Percentiles rank a stretch among this genome's conserved stretches.
Conservation (phyloP, 768 basidiomycete species). For the Pisolithus marmoratus region DNA sequence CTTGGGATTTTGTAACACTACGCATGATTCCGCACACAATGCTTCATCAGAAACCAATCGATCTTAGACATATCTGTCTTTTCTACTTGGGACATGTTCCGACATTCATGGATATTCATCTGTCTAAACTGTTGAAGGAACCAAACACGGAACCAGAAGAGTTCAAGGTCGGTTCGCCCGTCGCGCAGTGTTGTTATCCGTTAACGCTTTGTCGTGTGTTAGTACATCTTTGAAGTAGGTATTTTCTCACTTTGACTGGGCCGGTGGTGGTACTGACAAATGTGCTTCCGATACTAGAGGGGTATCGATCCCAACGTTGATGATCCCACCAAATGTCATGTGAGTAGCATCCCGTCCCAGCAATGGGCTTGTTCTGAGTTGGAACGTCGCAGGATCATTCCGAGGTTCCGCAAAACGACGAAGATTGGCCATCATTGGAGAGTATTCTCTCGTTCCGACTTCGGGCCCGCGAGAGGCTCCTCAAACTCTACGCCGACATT, state of each 20-base stretch:
- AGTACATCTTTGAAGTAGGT: conserved; percentile 74
- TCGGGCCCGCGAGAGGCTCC: conserved; percentile 71
- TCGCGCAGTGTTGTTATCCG: background rate
- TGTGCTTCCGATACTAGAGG: conserved; percentile 43
- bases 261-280: background rate
- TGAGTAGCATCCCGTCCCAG: conserved; percentile 30
- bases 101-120: conserved; percentile 85
- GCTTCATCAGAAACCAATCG: conserved; percentile 87
- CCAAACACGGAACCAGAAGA: conserved; percentile 78
- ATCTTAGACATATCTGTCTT: conserved; percentile 92
- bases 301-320: conserved; percentile 96
- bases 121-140: conserved; percentile 69
- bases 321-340: conserved; percentile 82
- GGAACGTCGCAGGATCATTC: conserved; percentile 66
- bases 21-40: conserved; percentile 84
- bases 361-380: background rate
- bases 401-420: conserved; percentile 69
- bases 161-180: conserved; percentile 51
- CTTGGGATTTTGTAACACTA: conserved; percentile 82
- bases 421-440: conserved; percentile 79
- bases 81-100: conserved; percentile 97
- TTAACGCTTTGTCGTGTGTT: conserved; percentile 3
- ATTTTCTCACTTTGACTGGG: background rate
- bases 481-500: conserved; percentile 68
- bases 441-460: conserved; percentile 72